A percentile compares a stretch with the other conserved stretches of the same genome.
Evolutionary conservation across 768 basidiomycete genomes (phyloP).

Genomic region (Neoboletus magnificus): DNA sequence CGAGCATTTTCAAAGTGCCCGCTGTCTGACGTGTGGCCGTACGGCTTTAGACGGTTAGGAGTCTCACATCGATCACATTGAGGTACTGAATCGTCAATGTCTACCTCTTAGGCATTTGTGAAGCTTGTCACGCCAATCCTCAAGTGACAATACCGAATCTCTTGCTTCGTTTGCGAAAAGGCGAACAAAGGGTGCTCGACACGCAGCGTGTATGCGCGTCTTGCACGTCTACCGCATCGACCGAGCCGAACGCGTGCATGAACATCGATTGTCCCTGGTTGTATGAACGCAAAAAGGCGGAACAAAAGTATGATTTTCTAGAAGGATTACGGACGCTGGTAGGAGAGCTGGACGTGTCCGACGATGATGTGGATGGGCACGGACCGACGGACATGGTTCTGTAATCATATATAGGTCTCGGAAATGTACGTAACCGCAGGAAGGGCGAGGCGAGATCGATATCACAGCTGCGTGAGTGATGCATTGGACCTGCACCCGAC

Average conservation of each 20-base stretch:
- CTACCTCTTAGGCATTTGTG: constrained; percentile 54
- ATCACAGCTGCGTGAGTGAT: background rate
- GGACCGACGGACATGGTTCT: background rate
- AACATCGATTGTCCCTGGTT: constrained; percentile 87
- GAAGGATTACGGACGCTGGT: constrained; percentile 31
- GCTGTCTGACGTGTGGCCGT: constrained; percentile 67
- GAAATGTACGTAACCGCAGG: background rate
- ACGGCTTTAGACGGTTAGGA: constrained; percentile 49
- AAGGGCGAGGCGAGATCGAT: background rate
- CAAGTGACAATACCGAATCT: constrained; percentile 57
- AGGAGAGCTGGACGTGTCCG: constrained; percentile 21
- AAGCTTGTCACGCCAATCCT: constrained; percentile 49
- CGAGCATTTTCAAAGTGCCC: constrained; percentile 67
- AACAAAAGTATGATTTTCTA: constrained; percentile 36
- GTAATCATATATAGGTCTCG: background rate
- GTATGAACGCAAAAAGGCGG: constrained; percentile 64
- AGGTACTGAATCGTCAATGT: background rate
- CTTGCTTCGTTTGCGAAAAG: constrained; percentile 47
- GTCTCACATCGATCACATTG: background rate
- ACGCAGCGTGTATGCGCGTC: constrained; percentile 69
- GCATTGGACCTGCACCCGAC: background rate
- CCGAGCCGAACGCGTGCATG: constrained; percentile 69
- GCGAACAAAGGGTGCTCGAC: constrained; percentile 53
- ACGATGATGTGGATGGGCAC: background rate
- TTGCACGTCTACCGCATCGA: constrained; percentile 55